phyloP scores from a whole-genome alignment of 148 eudicot species.

The Diospyros kaki region DNA sequence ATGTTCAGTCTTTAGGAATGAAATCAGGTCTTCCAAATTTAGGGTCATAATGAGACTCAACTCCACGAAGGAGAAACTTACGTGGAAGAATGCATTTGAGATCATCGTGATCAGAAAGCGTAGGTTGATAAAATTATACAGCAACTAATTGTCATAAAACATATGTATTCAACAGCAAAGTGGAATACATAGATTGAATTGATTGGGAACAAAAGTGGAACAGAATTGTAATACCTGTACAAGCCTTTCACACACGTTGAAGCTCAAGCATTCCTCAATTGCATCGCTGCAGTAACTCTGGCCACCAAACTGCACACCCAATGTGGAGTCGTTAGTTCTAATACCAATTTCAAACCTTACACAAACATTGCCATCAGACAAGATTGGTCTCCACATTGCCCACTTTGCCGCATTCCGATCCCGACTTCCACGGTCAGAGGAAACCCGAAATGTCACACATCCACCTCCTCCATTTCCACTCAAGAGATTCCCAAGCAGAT shows the following conservation, averaged over 20 bases:
- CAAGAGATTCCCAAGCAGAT: slow-evolving; percentile 68
- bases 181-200: too few relatives aligned
- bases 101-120: too few relatives aligned
- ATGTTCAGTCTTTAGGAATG: too few relatives aligned
- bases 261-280: slow-evolving; percentile 57
- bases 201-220: too few relatives aligned
- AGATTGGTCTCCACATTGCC: slow-evolving; percentile 54
- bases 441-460: slow-evolving; percentile 35
- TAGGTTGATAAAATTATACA: too few relatives aligned
- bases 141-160: too few relatives aligned
- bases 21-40: too few relatives aligned
- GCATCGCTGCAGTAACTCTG: slow-evolving; percentile 27
- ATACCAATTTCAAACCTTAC: slow-evolving; percentile 56
- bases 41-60: too few relatives aligned
- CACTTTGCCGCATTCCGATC: slow-evolving; percentile 52
- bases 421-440: slow-evolving; percentile 38
- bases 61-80: too few relatives aligned
- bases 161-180: too few relatives aligned
- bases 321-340: slow-evolving; percentile 15
- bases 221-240: slow-evolving; percentile 41
- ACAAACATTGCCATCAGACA: slow-evolving; percentile 45
- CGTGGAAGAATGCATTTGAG: too few relatives aligned
- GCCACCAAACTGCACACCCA: slow-evolving; percentile 14
- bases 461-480: slow-evolving; percentile 44
- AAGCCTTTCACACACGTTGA: slow-evolving; percentile 53